These are phyloP conservation scores for Strobilomyces echinocephalus DNA, from an alignment of 768 basidiomycete genomes.

Conservation along the genomic window DNA sequence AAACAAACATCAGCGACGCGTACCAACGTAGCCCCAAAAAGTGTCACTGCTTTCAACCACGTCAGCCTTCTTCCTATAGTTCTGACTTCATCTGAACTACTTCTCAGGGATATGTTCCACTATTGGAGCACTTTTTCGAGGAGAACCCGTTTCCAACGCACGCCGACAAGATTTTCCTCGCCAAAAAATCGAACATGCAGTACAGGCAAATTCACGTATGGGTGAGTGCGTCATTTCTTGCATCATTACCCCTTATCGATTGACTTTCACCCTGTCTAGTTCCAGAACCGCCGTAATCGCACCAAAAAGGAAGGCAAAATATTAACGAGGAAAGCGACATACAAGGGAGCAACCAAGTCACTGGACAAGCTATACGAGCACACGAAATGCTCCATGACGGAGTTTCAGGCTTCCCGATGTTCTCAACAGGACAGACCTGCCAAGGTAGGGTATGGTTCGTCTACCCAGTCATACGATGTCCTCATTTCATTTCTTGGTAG, in stretches of 20 bases:
- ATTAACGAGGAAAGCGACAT: background rate
- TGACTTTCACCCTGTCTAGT: background rate
- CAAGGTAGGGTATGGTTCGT: background rate
- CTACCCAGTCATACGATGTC: too few species aligned
- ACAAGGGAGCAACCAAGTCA: background rate
- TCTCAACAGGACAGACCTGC: accelerated
- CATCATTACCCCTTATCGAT: background rate
- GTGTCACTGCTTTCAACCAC: background rate
- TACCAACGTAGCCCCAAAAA: accelerated
- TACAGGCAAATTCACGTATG: conserved; percentile 19
- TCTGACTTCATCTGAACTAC: accelerated
- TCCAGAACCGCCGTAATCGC: conserved; percentile 14
- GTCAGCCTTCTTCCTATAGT: background rate
- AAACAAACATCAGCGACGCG: background rate
- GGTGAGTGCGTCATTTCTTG: background rate
- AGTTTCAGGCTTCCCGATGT: background rate
- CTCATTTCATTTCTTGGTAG: background rate
- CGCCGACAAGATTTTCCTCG: conserved; percentile 12
- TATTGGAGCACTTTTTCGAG: conserved; percentile 11
- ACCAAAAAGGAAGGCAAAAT: background rate
- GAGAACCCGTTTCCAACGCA: conserved; percentile 11
- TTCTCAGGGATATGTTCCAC: background rate
- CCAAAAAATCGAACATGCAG: conserved; percentile 5
- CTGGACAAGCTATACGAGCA: background rate
- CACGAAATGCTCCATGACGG: background rate